phyloP scores from a whole-genome alignment of 495 filamentous ascomycete species.

The Penicillium macrosclerotiorum region DNA sequence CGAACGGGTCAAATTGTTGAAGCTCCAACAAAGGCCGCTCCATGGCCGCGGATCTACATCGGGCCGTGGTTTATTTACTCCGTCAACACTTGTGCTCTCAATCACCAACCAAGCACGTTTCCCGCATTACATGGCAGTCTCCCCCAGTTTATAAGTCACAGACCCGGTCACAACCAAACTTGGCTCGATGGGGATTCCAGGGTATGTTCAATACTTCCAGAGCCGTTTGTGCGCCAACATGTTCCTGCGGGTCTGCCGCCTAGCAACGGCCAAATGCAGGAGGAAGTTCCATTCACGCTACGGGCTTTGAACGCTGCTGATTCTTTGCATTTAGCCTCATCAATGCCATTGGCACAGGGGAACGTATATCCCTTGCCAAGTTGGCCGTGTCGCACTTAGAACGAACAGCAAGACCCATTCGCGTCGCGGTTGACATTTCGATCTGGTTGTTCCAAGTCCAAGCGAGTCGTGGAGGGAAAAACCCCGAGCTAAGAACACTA shows the following conservation, averaged over 20 bases:
- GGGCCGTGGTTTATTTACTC: slow-evolving; percentile 39
- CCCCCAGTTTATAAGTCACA: neutral
- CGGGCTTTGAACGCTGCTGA: slow-evolving; percentile 2
- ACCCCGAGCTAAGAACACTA: slow-evolving; percentile 87
- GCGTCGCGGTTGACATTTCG: slow-evolving; percentile 89
- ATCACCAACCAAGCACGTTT: slow-evolving; percentile 1
- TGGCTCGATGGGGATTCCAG: slow-evolving; percentile 44
- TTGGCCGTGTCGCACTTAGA: slow-evolving; percentile 75
- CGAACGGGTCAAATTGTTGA: neutral
- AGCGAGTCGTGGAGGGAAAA: slow-evolving; percentile 79
- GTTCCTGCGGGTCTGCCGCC: neutral
- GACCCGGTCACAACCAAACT: slow-evolving; percentile 2
- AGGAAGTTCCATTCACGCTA: neutral
- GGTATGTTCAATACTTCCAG: too few relatives aligned
- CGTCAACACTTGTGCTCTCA: slow-evolving; percentile 27
- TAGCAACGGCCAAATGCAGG: neutral
- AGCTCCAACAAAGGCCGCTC: too few relatives aligned
- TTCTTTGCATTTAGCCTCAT: slow-evolving; percentile 64
- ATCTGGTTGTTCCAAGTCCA: slow-evolving; percentile 98
- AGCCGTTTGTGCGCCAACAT: neutral
- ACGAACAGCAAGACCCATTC: slow-evolving; percentile 65
- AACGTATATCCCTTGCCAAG: slow-evolving; percentile 79
- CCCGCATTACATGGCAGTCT: slow-evolving; percentile 12
- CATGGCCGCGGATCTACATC: slow-evolving; percentile 41
- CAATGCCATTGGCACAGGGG: slow-evolving; percentile 78